Percentiles rank a stretch among this genome's conserved stretches.
These are phyloP conservation scores for Leccinum insolens DNA, from an alignment of 1,284 basidiomycete genomes.

Conservation along the genomic window DNA sequence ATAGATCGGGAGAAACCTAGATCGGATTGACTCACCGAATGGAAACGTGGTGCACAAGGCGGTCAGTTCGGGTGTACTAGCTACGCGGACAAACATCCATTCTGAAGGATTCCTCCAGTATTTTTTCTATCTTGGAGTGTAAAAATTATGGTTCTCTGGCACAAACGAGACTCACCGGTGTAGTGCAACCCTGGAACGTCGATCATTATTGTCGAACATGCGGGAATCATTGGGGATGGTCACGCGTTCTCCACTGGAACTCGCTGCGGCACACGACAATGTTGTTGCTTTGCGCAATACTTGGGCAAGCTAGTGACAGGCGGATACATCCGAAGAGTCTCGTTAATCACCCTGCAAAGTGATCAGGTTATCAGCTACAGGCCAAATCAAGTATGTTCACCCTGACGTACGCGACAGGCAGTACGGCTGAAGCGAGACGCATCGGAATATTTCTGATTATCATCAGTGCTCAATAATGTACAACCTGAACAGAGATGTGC, in stretches of 20 bases:
- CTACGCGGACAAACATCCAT: background rate
- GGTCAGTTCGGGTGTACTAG: background rate
- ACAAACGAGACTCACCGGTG: background rate
- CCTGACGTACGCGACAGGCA: background rate
- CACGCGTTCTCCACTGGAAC: background rate
- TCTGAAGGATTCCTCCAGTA: background rate
- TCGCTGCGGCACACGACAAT: background rate
- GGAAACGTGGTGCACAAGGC: background rate
- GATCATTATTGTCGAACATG: background rate
- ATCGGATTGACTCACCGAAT: background rate
- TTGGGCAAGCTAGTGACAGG: background rate
- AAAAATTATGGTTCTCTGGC: background rate
- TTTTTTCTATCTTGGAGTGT: background rate
- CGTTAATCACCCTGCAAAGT: background rate
- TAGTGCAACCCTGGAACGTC: conserved; percentile 1
- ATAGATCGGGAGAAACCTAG: background rate
- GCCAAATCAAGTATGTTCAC: background rate
- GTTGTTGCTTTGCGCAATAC: background rate
- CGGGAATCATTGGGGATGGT: background rate
- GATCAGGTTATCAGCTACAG: background rate
- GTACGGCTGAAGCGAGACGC: background rate
- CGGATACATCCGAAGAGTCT: background rate
- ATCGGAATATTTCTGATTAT: background rate
- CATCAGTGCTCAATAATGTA: background rate
- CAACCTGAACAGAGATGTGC: background rate